Evolutionary conservation across 2,329 filamentous ascomycete species (phyloP), one percentile per base, ranked within the genome.

Genomic region (Sphaerostilbella broomeana): DNA sequence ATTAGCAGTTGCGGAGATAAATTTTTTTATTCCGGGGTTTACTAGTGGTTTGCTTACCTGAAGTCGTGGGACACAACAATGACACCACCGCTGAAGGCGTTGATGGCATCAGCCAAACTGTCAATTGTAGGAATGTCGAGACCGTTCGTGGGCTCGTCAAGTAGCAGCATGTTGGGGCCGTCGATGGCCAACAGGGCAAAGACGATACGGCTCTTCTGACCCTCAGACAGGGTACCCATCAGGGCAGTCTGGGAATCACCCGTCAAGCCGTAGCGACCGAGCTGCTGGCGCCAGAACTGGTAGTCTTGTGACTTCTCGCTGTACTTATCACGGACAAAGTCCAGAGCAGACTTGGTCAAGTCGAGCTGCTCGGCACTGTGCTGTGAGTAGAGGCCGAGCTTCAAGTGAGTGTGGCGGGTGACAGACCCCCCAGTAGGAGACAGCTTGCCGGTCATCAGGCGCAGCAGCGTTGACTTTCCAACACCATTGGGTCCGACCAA

Each of bases 121-220:
- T 98, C 92, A 58, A 98, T 98, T 38, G 92, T 97, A 20, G 92
- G 89, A 51, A 98, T 98, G 75, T 98, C 92, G 48, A 98, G 74
- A 77, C 92, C 92, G 81, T 98, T 98, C 62, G 92, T 98, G 64
- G 92, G 94, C 72, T 98, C 92, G 71, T 98, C 92, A 41, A 98
- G 79, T 53, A 98, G 68, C 54, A 98, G 69, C 92, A 98, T 98
- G 76, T 98, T 98, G 54, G 92, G 92, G 19, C 81, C 72, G 55
- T 98, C 92, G 51, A 98, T 95, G 50, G 92, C 92, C 50, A 98
- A 72, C 53, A 98, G 74, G 27, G 92, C 92, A 62, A 98, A 98
- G 28, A 98, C 92, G 59, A 98, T 95, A 77, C 94, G 85, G 59
- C 82, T 89, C 79, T 94, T 94, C 70, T 98, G 92, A 39, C 92